Base-by-base conservation (phyloP, 768 basidiomycete species). In the Melanogaster broomeanus region DNA sequence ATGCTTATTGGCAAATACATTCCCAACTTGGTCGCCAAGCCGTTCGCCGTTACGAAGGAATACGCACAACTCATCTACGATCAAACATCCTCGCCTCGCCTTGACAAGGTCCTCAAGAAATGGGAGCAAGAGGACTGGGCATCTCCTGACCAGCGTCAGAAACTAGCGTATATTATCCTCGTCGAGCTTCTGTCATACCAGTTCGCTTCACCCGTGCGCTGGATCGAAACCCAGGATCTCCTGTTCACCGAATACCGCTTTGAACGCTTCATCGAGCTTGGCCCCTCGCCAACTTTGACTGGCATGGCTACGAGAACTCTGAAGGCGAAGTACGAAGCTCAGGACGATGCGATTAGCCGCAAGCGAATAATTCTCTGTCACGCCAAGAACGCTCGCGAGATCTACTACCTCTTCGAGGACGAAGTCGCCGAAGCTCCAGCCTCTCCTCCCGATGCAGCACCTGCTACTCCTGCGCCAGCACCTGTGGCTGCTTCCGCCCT, bases 171-270 rank as follows among this genome's bases (percentile, higher is more conserved):
- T 68, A 88, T 87, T 60, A 95, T 98, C 65, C 85, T 99, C 51
- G 94, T 98, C 55, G 97, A 99, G 67, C 83, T 98, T 41, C 79
- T 99, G 43, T 93, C 97, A 13, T 99, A 99, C 66, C 97, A 99
- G 68, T 98, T 96, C 61, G 95, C 96, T 0, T 98, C 96, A 1
- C 95, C 97, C 7, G 96, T 99, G 18, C 89, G 95, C 44, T 99
- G 97, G 97, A 99, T 99, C 62, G 91, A 98, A 75, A 99, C 96
- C 0, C 97, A 99, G 67, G 97, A 99, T 63, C 80, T 90, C 22
- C 80, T 99, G 50, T 99, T 99, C 77, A 81, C 78, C 10, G 71
- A 84, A 9, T 97, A 84, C 77, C 77, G 78, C 40, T 97, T 97
- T 63, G 96, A 98, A 71, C 86, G 97, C 15, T 79, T 98, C 62